Evolutionary conservation across 176 grass and related monocot species (phyloP).

Genomic region (Ananas comosus): DNA sequence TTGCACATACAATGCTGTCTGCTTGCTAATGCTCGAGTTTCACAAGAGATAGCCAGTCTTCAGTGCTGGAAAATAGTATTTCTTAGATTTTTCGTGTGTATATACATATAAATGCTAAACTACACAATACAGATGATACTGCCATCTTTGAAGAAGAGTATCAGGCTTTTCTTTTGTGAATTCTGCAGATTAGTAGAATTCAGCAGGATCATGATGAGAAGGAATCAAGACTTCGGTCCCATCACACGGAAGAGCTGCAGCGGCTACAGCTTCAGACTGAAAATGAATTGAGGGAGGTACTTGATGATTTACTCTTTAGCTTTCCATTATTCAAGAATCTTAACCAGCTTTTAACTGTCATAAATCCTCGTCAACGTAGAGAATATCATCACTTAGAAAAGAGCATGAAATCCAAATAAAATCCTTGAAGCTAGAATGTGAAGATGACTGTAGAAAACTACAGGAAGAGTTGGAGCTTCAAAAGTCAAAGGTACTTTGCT

Average conservation of each 20-base stretch:
- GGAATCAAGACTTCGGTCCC: conserved; percentile 50
- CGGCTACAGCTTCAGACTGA: conserved; percentile 58
- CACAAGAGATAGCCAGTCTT: no score
- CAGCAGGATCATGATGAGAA: conserved; percentile 65
- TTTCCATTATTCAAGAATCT: conserved; percentile 4
- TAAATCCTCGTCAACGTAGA: conserved; percentile 33
- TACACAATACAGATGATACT: no score
- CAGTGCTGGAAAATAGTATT: no score
- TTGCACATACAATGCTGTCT: no score
- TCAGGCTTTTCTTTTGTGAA: conserved; percentile 12
- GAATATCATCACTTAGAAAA: conserved; percentile 53
- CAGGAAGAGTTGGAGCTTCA: conserved; percentile 86
- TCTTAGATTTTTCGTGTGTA: no score
- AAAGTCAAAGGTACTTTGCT: conserved; percentile 71
- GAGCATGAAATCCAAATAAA: conserved; percentile 84
- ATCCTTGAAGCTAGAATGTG: conserved; percentile 52
- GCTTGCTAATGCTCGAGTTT: no score
- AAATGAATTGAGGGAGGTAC: conserved; percentile 89
- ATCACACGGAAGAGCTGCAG: conserved; percentile 85
- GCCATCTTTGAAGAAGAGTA: not conserved
- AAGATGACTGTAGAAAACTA: conserved; percentile 72
- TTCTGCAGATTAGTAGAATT: conserved; percentile 65
- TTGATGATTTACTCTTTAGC: not conserved
- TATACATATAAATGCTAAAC: no score
- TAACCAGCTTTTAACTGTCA: not conserved